phyloP scores from a whole-genome alignment of 495 filamentous ascomycete genomes.

The Podospora anserina region DNA sequence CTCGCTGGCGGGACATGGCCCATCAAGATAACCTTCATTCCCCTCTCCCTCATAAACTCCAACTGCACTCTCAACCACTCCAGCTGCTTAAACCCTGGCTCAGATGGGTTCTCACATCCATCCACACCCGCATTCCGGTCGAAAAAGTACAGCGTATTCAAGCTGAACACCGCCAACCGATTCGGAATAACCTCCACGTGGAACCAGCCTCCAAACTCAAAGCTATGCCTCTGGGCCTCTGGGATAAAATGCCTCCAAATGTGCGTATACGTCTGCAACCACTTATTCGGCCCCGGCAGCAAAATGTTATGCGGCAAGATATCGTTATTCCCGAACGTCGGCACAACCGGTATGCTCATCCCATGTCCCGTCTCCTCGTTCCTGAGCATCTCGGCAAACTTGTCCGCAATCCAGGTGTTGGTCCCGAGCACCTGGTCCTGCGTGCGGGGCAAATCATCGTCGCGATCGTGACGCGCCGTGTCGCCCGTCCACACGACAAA shows the following conservation, averaged over 20 bases:
- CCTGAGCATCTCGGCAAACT: constrained; percentile 72
- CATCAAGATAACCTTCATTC: constrained; percentile 92
- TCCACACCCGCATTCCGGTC: constrained; percentile 88
- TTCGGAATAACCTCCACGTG: constrained; percentile 86
- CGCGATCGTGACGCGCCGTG: constrained; percentile 91
- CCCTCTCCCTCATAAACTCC: constrained; percentile 70
- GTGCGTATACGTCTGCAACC: constrained; percentile 67
- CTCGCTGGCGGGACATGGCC: constrained; percentile 92
- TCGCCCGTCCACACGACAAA: constrained; percentile 99
- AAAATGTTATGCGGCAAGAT: constrained; percentile 97
- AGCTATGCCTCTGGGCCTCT: constrained; percentile 86
- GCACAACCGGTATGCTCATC: constrained; percentile 75
- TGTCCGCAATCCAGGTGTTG: constrained; percentile 70
- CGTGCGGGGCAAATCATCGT: constrained; percentile 75
- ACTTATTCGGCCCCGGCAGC: constrained; percentile 74
- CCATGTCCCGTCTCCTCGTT: constrained; percentile 45
- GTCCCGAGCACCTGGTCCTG: constrained; percentile 67
- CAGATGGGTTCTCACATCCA: constrained; percentile 69
- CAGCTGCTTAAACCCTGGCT: constrained; percentile 91
- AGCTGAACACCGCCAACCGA: constrained; percentile 82
- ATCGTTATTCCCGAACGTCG: constrained; percentile 95
- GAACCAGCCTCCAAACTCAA: constrained; percentile 92
- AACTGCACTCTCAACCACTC: constrained; percentile 96
- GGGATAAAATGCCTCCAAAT: constrained; percentile 88
- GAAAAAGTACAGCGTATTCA: constrained; percentile 97